These are phyloP conservation scores for Yamadazyma friedrichii DNA, from an alignment of 1,139 yeast species.

Conservation along the genomic window DNA sequence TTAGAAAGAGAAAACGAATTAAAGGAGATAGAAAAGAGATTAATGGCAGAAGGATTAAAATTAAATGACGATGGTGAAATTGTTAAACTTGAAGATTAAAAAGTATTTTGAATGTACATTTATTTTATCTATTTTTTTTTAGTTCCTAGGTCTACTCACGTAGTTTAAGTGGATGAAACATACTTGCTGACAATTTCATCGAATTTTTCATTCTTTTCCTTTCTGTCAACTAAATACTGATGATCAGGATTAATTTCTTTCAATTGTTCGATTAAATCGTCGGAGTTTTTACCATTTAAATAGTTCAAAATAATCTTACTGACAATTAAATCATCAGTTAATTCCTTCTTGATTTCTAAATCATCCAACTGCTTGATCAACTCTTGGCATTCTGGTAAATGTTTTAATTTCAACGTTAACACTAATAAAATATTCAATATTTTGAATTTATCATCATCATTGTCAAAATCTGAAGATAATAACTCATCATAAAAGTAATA, in stretches of 20 bases:
- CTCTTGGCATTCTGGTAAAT: slow-evolving; percentile 47
- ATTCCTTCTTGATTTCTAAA: slow-evolving; percentile 28
- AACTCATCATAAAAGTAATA: slow-evolving; percentile 75
- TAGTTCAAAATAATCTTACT: slow-evolving; percentile 56
- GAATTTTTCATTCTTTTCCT: slow-evolving; percentile 53
- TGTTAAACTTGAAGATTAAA: slow-evolving; percentile 26
- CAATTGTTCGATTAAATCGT: slow-evolving; percentile 41
- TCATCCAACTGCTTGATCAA: slow-evolving; percentile 42
- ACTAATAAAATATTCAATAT: slow-evolving; percentile 39
- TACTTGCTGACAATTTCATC: slow-evolving; percentile 60
- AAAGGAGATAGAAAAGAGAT: slow-evolving; percentile 74
- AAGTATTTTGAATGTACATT: too few relatives aligned
- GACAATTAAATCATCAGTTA: slow-evolving; percentile 53
- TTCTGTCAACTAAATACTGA: slow-evolving; percentile 48
- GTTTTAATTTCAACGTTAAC: slow-evolving; percentile 45
- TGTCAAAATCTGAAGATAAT: slow-evolving; percentile 46
- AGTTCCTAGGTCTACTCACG: too few relatives aligned
- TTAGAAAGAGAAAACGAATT: slow-evolving; percentile 87
- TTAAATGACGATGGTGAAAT: slow-evolving; percentile 44
- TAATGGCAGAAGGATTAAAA: slow-evolving; percentile 56
- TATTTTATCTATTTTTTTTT: too few relatives aligned
- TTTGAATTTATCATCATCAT: slow-evolving; percentile 41
- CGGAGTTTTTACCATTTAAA: slow-evolving; percentile 39
- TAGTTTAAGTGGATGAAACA: slow-evolving; percentile 5
- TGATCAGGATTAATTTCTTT: slow-evolving; percentile 46